Evolutionary conservation across 257 asterid species (phyloP), one percentile per base, ranked within the genome.

Genomic region (Paulownia fortunei): DNA sequence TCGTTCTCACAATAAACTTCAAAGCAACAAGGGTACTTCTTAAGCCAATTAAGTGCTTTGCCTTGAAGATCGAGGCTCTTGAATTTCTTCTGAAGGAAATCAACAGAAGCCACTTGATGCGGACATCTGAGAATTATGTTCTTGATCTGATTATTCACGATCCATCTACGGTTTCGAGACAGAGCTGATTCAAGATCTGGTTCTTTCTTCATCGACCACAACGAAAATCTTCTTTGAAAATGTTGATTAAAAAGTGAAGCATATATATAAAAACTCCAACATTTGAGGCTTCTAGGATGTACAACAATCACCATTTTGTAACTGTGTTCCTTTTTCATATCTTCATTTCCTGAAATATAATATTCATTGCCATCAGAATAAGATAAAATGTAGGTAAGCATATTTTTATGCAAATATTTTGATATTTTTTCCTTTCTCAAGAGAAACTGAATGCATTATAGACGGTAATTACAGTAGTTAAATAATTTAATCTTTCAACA

Each of bases 171-270:
- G 70, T 94, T 94, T 61, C 99, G 85, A 59, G 89, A 86, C 18
- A 91, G 81, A 19, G 96, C 95, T n/a, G 86, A 80, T 80, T 94
- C 98, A 62, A 94, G 97, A 75, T 92, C 96, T 0, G 95, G 92
- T 49, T 94, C 97, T 83, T 94, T 94, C 96, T 91, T 92, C 98
- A 94, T 94, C 23, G 99, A 92, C 98, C 97, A 94, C 61, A 94
- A 78, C 16, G 99, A 84, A 67, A 84, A 85, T 21, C 80, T 75
- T 76, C 92, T 84, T 34, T 32, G 78, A 21, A 69, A 49, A 49
- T 60, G 60, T 42, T 37, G 71, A 61, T 36, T 18, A 59, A 73
- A 47, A 32, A 69, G 78, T 74, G 79, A 52, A 18, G 72, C 76
- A 60, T 34, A 55, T 10, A 39, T 67, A 54, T 44, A 41, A 49